A percentile compares a stretch with the other conserved stretches of the same genome.
phyloP scores from a whole-genome alignment of 371 early-diverging fungal species.

The Syncephalastrum contaminatum region DNA sequence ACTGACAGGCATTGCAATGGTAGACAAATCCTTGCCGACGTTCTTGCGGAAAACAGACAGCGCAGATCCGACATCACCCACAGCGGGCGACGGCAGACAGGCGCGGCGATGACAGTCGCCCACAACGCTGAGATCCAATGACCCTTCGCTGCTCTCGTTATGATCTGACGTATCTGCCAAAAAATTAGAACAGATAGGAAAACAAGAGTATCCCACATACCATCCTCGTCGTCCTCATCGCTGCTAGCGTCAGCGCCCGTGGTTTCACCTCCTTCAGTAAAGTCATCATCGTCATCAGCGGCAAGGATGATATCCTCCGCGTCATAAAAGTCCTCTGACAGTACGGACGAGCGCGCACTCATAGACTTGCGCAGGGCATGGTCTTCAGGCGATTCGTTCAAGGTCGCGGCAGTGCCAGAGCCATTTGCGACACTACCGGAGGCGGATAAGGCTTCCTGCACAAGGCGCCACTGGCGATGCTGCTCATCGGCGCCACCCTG shows the following conservation, averaged over 20 bases:
- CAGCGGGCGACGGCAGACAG: constrained; percentile 67
- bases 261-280: constrained; percentile 19
- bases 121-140: constrained; percentile 11
- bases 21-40: constrained; percentile 91
- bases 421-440: no score
- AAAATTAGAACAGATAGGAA: background rate
- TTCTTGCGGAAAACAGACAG: constrained; percentile 86
- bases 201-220: background rate
- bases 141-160: constrained; percentile 7
- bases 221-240: constrained; percentile 29
- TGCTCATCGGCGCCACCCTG: constrained; percentile 9
- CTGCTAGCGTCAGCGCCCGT: constrained; percentile 16
- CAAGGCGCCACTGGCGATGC: constrained; percentile 10
- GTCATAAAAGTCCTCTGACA: constrained; percentile 59
- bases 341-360: constrained; percentile 16
- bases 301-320: constrained; percentile 53
- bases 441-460: constrained; percentile 6
- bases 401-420: no score
- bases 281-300: constrained; percentile 34
- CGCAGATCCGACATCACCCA: constrained; percentile 73
- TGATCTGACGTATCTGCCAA: constrained; percentile 7
- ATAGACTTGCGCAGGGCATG: background rate
- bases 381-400: constrained; percentile 1
- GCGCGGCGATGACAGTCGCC: constrained; percentile 48
- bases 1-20: constrained; percentile 89